Evolutionary conservation across 1,139 yeast species (phyloP).

Genomic region (Geotrichum siamense): DNA sequence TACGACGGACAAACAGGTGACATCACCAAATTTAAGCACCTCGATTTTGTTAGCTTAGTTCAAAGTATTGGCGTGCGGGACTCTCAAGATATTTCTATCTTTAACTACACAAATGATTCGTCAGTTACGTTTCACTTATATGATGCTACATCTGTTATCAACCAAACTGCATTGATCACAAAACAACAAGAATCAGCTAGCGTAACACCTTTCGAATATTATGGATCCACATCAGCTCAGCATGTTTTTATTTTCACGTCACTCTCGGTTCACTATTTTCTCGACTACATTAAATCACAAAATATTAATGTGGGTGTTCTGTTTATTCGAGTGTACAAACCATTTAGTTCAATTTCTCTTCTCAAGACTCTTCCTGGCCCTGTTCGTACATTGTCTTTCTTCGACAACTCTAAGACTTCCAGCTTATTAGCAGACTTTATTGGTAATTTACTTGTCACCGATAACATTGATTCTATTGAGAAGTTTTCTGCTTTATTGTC

Average conservation of each 20-base stretch:
- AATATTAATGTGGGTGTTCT: slow-evolving; percentile 42
- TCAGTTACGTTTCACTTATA: slow-evolving; percentile 1
- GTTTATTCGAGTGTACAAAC: slow-evolving; percentile 59
- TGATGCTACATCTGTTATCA: background rate
- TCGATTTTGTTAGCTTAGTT: slow-evolving; percentile 11
- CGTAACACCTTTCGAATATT: slow-evolving; percentile 38
- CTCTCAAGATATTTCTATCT: background rate
- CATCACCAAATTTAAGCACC: background rate
- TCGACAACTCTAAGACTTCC: slow-evolving; percentile 51
- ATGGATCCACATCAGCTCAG: slow-evolving; percentile 38
- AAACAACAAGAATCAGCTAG: background rate
- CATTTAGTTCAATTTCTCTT: slow-evolving; percentile 53
- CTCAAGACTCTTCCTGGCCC: slow-evolving; percentile 49
- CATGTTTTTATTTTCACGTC: slow-evolving; percentile 59
- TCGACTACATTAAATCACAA: slow-evolving; percentile 35
- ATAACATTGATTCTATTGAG: slow-evolving; percentile 34
- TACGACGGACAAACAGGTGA: slow-evolving; percentile 5
- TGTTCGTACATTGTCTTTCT: slow-evolving; percentile 52
- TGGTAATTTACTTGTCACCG: slow-evolving; percentile 46
- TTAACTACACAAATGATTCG: slow-evolving; percentile 4
- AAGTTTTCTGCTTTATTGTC: slow-evolving; percentile 44
- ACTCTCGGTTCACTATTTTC: slow-evolving; percentile 43
- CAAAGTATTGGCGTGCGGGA: slow-evolving; percentile 5
- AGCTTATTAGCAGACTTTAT: slow-evolving; percentile 74
- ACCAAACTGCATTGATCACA: slow-evolving; percentile 1